Evolutionary conservation across 1,139 yeast genomes (phyloP).

Genomic region (Sugiyamaella grinbergsii): DNA sequence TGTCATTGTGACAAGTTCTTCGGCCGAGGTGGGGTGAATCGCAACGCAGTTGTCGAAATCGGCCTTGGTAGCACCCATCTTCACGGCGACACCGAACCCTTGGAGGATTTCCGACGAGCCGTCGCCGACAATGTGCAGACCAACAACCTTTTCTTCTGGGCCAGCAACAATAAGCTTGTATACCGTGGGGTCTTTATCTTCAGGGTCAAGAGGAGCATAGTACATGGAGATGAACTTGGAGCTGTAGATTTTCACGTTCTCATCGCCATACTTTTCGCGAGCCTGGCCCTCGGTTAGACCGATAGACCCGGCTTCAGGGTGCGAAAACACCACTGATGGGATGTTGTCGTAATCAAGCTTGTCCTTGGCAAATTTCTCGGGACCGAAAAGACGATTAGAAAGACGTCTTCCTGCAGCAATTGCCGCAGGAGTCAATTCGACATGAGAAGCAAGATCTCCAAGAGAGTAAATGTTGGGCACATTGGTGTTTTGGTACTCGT

Average conservation of each 20-base stretch:
- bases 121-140: conserved; percentile 91
- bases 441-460: conserved; percentile 82
- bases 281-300: conserved; percentile 85
- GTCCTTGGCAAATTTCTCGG: conserved; percentile 60
- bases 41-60: conserved; percentile 97
- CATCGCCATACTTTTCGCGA: conserved; percentile 72
- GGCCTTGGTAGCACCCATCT: conserved; percentile 90
- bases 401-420: conserved; percentile 97
- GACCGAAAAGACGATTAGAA: conserved; percentile 88
- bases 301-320: conserved; percentile 95
- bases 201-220: conserved; percentile 69
- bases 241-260: conserved; percentile 75
- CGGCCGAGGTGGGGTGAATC: conserved; percentile 97
- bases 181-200: conserved; percentile 81
- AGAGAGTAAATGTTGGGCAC: conserved; percentile 74
- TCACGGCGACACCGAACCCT: conserved; percentile 97
- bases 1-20: conserved; percentile 88
- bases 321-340: conserved; percentile 92
- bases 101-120: conserved; percentile 88
- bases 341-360: conserved; percentile 83
- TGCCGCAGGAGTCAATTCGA: conserved; percentile 96
- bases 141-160: conserved; percentile 87
- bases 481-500: conserved; percentile 83
- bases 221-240: conserved; percentile 89
- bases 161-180: conserved; percentile 84